Conservation (phyloP, 257 asterid genomes). For the Nyctanthes arbortristis region DNA sequence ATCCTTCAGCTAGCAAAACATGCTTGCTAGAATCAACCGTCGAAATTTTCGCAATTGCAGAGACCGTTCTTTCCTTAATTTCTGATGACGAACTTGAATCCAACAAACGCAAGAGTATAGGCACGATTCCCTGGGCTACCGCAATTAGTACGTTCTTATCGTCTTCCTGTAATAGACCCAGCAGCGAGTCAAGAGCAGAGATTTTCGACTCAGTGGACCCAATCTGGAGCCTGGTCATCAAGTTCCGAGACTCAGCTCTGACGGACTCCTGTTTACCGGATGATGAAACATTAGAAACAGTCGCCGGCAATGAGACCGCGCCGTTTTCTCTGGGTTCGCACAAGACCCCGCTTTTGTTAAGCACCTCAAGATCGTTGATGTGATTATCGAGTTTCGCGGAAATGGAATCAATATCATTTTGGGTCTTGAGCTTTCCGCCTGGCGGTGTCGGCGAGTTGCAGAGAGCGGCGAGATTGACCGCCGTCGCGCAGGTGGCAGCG, state of each 20-base stretch:
- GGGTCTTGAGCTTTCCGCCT: conserved; percentile 45
- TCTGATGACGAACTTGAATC: conserved; percentile 70
- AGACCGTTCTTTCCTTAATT: conserved; percentile 70
- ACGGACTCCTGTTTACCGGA: conserved; percentile 49
- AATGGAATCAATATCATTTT: conserved; percentile 66
- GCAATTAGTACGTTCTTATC: conserved; percentile 72
- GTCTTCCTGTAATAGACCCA: conserved; percentile 70
- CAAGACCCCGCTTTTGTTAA: conserved; percentile 54
- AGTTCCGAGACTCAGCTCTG: conserved; percentile 62
- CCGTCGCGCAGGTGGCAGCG: conserved; percentile 28
- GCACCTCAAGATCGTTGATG: conserved; percentile 63
- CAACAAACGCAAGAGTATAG: conserved; percentile 65
- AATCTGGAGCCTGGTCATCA: conserved; percentile 83
- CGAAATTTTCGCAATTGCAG: conserved; percentile 69
- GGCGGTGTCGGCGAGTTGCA: neutral
- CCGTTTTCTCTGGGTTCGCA: conserved; percentile 25
- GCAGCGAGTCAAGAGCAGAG: conserved; percentile 64
- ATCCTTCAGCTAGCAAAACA: conserved; percentile 65
- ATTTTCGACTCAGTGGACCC: conserved; percentile 80
- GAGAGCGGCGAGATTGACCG: neutral
- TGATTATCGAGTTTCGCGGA: conserved; percentile 62
- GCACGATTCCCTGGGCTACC: conserved; percentile 82
- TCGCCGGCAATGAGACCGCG: conserved; percentile 17
- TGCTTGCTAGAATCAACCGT: conserved; percentile 65
- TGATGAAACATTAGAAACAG: conserved; percentile 12